phyloP scores from a whole-genome alignment of 768 basidiomycete genomes.

The Tricholoma hemisulphureum region DNA sequence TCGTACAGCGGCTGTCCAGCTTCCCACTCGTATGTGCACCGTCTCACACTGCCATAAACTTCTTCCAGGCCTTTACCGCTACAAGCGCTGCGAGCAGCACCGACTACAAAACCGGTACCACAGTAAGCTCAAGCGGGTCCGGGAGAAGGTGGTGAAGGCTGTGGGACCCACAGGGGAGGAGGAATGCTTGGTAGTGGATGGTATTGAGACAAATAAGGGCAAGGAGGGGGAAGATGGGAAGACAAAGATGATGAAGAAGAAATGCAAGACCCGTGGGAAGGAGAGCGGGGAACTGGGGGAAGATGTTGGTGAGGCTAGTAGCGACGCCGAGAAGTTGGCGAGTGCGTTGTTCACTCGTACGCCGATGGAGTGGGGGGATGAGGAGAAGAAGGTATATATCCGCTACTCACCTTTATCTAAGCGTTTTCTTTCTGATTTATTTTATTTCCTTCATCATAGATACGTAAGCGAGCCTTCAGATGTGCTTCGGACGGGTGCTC shows the following conservation, averaged over 20 bases:
- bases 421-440: not conserved
- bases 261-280: not conserved
- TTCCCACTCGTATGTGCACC: slow-evolving; percentile 51
- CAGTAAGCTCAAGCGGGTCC: slow-evolving; percentile 48
- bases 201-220: not conserved
- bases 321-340: not conserved
- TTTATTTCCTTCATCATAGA: not conserved
- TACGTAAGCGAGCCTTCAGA: slow-evolving; percentile 20
- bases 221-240: slow-evolving; percentile 3
- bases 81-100: slow-evolving; percentile 55
- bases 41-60: slow-evolving; percentile 57
- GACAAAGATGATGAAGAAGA: not conserved
- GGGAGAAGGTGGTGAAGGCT: slow-evolving; percentile 45
- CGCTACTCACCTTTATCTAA: not conserved
- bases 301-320: not conserved
- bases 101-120: slow-evolving; percentile 55
- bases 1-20: slow-evolving; percentile 12
- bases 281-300: not conserved
- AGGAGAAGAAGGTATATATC: slow-evolving; percentile 11
- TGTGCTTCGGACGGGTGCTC: slow-evolving; percentile 42
- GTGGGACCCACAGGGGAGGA: not conserved
- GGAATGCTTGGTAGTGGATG: not conserved
- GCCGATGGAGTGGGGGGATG: not conserved
- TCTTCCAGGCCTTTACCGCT: slow-evolving; percentile 46
- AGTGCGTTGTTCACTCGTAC: not conserved